Conservation (phyloP, 805 yeast species). For the Diddensiella caesifluorescens region DNA sequence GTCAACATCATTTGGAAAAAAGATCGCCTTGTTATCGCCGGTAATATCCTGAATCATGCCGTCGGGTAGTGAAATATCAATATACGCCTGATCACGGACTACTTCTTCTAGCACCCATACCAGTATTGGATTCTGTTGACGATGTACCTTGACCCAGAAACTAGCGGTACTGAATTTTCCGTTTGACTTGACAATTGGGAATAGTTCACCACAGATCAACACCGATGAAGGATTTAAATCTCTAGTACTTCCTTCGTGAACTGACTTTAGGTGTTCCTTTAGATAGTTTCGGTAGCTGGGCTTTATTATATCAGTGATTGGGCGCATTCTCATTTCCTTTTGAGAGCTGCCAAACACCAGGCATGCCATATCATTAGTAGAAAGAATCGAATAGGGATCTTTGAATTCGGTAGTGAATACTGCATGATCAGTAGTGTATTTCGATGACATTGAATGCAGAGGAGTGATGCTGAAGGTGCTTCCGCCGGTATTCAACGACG, state of each 20-base stretch:
- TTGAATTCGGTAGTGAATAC: constrained; percentile 71
- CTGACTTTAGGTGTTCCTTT: not conserved
- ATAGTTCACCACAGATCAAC: constrained; percentile 61
- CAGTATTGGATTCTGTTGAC: constrained; percentile 50
- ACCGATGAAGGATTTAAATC: constrained; percentile 11
- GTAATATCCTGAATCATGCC: constrained; percentile 6
- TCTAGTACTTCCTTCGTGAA: not conserved
- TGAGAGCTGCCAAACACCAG: constrained; percentile 77
- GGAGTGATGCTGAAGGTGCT: constrained; percentile 43
- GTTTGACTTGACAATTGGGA: constrained; percentile 70
- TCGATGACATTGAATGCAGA: constrained; percentile 52
- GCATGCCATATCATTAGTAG: constrained; percentile 87
- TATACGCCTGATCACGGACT: constrained; percentile 33
- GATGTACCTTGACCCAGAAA: constrained; percentile 68
- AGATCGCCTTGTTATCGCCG: constrained; percentile 12
- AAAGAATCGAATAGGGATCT: constrained; percentile 74
- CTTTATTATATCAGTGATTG: constrained; percentile 56
- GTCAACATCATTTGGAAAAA: not conserved
- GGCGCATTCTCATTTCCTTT: constrained; percentile 52
- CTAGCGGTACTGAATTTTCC: constrained; percentile 75
- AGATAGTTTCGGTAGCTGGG: constrained; percentile 23
- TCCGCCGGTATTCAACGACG: constrained; percentile 10
- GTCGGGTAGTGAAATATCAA: constrained; percentile 8
- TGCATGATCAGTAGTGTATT: constrained; percentile 64
- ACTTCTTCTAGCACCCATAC: constrained; percentile 87